These are phyloP conservation scores for Ophiostoma ulmi DNA, from an alignment of 2,329 filamentous ascomycete species.

Conservation along the genomic window DNA sequence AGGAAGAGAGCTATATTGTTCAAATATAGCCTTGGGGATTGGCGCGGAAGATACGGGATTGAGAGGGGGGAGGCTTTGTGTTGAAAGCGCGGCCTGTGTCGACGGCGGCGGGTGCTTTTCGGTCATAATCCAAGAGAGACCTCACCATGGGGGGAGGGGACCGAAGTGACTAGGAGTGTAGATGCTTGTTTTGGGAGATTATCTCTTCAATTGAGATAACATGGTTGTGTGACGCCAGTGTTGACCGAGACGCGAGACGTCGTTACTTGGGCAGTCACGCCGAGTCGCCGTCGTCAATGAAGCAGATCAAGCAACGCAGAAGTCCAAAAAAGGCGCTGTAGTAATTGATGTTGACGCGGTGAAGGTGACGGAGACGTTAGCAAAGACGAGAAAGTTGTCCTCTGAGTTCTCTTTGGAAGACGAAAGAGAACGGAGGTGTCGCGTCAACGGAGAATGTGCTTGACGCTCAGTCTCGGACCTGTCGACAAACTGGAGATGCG, in stretches of 20 bases:
- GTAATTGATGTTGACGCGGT: background rate
- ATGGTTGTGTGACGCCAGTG: slow-evolving; percentile 44
- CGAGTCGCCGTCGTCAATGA: background rate
- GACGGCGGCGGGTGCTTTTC: slow-evolving; percentile 51
- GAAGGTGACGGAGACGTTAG: background rate
- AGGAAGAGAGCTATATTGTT: slow-evolving; percentile 16
- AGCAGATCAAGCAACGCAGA: background rate
- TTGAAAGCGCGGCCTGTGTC: slow-evolving; percentile 53
- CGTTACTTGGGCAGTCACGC: slow-evolving; percentile 3
- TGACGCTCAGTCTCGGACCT: background rate
- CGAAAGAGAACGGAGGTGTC: background rate
- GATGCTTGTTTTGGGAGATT: slow-evolving; percentile 17
- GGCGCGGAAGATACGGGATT: slow-evolving; percentile 28
- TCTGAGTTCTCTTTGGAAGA: background rate
- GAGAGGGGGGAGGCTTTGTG: slow-evolving; percentile 45
- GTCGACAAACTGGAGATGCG: background rate
- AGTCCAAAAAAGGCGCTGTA: background rate
- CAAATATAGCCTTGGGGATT: background rate
- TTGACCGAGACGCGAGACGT: slow-evolving; percentile 17
- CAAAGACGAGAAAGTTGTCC: background rate
- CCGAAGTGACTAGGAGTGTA: slow-evolving; percentile 26
- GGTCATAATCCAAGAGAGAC: slow-evolving; percentile 56
- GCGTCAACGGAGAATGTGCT: background rate
- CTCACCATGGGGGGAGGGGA: slow-evolving; percentile 39
- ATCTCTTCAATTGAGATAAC: slow-evolving; percentile 39